Evolutionary conservation across 768 basidiomycete genomes (phyloP).

Genomic region (Leccinum arenicola): DNA sequence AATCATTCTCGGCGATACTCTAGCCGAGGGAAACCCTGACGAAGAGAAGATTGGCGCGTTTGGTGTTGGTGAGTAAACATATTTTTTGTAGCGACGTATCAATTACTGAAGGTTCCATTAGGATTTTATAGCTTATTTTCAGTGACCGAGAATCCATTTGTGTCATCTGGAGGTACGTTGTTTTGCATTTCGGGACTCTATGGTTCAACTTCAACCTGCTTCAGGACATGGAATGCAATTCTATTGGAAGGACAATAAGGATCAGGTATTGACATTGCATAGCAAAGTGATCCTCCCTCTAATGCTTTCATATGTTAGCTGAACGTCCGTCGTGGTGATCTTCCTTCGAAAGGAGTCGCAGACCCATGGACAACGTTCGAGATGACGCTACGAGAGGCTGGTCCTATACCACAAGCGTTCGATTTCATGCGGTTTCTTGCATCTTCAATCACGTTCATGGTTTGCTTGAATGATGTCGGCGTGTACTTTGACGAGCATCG

Average conservation of each 20-base stretch:
- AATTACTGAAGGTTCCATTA: conserved; percentile 12
- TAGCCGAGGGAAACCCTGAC: conserved; percentile 27
- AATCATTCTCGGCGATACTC: not conserved
- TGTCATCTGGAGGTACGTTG: conserved; percentile 68
- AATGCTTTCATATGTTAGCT: conserved; percentile 43
- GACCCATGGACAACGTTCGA: conserved; percentile 83
- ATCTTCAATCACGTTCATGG: conserved; percentile 93
- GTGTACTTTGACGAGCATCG: conserved; percentile 81
- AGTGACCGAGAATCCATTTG: conserved; percentile 79
- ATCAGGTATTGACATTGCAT: conserved; percentile 51
- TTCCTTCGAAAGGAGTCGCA: conserved; percentile 40
- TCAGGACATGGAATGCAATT: conserved; percentile 90
- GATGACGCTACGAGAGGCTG: conserved; percentile 81
- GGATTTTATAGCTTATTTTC: conserved; percentile 83
- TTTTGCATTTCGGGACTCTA: not conserved
- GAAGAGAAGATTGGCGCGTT: conserved; percentile 27
- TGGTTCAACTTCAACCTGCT: conserved; percentile 7
- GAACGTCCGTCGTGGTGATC: conserved; percentile 74
- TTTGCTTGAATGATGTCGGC: conserved; percentile 67
- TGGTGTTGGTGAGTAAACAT: conserved; percentile 19
- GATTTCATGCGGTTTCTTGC: conserved; percentile 88
- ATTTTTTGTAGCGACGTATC: not conserved
- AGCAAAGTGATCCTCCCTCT: not conserved
- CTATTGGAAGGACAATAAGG: conserved; percentile 92
- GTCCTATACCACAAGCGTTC: conserved; percentile 76